Conservation (phyloP, 202 grass and related monocot genomes). For the Carex sylvatica region DNA sequence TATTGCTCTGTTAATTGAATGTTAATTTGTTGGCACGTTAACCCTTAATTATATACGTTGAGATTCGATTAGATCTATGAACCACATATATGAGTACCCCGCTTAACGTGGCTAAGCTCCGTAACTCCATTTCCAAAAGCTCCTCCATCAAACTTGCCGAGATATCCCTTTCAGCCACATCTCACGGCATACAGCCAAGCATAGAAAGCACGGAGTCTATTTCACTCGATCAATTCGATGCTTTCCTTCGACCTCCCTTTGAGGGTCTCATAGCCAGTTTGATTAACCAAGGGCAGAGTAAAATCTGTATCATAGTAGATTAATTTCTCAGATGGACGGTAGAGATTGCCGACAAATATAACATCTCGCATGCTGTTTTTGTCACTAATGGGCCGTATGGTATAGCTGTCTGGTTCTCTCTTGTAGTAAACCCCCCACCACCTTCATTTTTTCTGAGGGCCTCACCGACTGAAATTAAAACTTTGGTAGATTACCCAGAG, state of each 20-base stretch:
- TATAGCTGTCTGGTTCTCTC: constrained; percentile 29
- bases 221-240: not conserved
- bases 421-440: constrained; percentile 16
- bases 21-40: not conserved
- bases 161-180: constrained; percentile 24
- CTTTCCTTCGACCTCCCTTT: constrained; percentile 51
- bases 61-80: not conserved
- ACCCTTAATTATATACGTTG: not conserved
- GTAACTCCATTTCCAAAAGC: constrained; percentile 11
- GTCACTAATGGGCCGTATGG: constrained; percentile 34
- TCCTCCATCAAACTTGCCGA: constrained; percentile 24
- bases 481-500: constrained; percentile 17
- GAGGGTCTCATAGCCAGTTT: constrained; percentile 35
- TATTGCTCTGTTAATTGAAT: not conserved
- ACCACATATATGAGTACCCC: not conserved
- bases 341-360: constrained; percentile 29
- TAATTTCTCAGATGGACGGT: constrained; percentile 42
- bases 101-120: constrained; percentile 30
- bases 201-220: constrained; percentile 35
- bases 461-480: not conserved
- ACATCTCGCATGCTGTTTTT: constrained; percentile 38
- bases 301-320: constrained; percentile 44
- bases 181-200: not conserved
- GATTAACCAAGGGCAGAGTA: constrained; percentile 16
- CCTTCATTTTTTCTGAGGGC: constrained; percentile 3